phyloP scores from a whole-genome alignment of 371 early-diverging fungal genomes.

The Mucor mucedo region DNA sequence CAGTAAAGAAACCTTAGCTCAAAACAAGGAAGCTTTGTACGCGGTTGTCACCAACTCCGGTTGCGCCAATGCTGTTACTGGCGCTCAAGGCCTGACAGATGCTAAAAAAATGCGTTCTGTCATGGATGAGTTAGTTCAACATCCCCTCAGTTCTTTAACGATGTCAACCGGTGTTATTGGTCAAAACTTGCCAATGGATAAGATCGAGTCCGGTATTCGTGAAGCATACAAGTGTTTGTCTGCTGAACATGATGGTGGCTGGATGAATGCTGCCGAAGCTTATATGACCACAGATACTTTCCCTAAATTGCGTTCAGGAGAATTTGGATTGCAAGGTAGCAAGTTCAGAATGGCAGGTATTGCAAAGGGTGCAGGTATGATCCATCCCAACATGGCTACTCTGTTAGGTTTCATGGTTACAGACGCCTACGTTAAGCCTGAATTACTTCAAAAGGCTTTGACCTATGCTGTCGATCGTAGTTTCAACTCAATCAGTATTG shows the following conservation, averaged over 20 bases:
- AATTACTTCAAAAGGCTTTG: constrained; percentile 73
- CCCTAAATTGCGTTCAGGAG: constrained; percentile 82
- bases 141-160: constrained; percentile 63
- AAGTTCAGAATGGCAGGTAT: constrained; percentile 86
- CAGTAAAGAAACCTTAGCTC: constrained; percentile 65
- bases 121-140: constrained; percentile 55
- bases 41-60: constrained; percentile 90
- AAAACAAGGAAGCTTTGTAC: constrained; percentile 55
- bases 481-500: constrained; percentile 93
- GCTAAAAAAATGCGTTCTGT: constrained; percentile 74
- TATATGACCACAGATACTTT: constrained; percentile 98
- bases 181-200: constrained; percentile 85
- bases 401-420: constrained; percentile 87
- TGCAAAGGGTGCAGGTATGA: constrained; percentile 97
- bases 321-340: constrained; percentile 58
- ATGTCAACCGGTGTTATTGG: constrained; percentile 99
- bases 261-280: constrained; percentile 84
- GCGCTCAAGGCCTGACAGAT: constrained; percentile 80
- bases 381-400: constrained; percentile 94
- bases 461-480: constrained; percentile 85
- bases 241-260: constrained; percentile 61
- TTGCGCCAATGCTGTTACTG: constrained; percentile 96
- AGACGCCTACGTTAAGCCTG: constrained; percentile 73
- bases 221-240: constrained; percentile 54
- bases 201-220: constrained; percentile 78